A percentile compares a stretch with the other conserved stretches of the same genome.
Conservation (phyloP, 768 basidiomycete species). For the Brasilioporus rufonigricans region DNA sequence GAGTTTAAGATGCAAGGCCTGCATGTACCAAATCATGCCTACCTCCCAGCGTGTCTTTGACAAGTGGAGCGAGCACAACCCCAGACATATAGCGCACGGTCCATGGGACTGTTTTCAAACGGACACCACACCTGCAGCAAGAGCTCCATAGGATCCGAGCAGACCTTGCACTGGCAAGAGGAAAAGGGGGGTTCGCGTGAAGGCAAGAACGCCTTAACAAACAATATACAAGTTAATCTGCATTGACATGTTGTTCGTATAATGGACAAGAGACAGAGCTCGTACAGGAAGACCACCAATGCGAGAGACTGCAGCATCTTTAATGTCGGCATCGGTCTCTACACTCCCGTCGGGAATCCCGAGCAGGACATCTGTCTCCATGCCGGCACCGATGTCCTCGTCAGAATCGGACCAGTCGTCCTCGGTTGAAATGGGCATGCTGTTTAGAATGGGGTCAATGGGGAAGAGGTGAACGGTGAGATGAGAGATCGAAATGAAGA, state of each 20-base stretch:
- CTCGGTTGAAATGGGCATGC: constrained; percentile 43
- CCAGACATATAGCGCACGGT: constrained; percentile 84
- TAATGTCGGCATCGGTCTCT: constrained; percentile 53
- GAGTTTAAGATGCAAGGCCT: constrained; percentile 11
- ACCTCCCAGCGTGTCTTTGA: constrained; percentile 79
- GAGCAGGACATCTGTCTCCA: constrained; percentile 73
- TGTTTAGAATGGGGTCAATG: constrained; percentile 7
- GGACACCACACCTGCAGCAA: constrained; percentile 90
- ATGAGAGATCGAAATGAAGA: constrained; percentile 17
- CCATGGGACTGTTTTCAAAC: constrained; percentile 79
- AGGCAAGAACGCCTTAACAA: constrained; percentile 69
- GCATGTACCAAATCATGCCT: constrained; percentile 26
- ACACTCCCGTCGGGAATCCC: constrained; percentile 79
- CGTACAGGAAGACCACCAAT: constrained; percentile 91
- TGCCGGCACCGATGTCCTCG: constrained; percentile 51
- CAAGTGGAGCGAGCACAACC: constrained; percentile 70
- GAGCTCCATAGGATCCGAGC: constrained; percentile 73
- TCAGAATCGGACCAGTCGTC: constrained; percentile 85
- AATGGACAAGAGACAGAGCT: constrained; percentile 42
- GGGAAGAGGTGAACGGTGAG: background rate
- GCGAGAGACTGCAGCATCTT: constrained; percentile 82
- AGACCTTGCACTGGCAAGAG: constrained; percentile 69
- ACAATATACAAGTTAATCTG: constrained; percentile 42
- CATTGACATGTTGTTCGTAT: constrained; percentile 47
- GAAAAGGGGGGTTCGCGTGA: constrained; percentile 58